phyloP scores from a whole-genome alignment of 768 basidiomycete genomes.

The Thelephora aurantiotincta region DNA sequence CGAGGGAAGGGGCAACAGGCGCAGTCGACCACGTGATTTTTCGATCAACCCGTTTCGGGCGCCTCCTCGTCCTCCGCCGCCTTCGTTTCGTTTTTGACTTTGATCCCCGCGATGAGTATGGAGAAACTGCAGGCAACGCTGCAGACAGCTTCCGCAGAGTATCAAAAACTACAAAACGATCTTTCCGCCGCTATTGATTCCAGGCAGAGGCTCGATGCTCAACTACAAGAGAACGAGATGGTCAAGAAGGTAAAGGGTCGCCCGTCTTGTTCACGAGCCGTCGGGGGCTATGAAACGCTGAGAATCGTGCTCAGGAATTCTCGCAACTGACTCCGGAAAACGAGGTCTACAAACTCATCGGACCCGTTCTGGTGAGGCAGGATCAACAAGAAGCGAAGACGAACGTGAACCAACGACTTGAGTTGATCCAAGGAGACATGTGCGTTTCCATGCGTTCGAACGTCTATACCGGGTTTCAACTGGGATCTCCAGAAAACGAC shows the following conservation, averaged over 20 bases:
- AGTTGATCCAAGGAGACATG: conserved; percentile 85
- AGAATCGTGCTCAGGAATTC: conserved; percentile 59
- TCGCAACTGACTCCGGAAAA: conserved; percentile 57
- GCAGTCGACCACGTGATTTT: neutral
- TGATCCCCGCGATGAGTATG: neutral
- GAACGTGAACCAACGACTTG: conserved; percentile 82
- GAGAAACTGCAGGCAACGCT: conserved; percentile 33
- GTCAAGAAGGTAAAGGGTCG: conserved; percentile 64
- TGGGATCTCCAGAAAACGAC: conserved; percentile 41
- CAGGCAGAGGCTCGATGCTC: conserved; percentile 78
- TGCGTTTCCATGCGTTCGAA: conserved; percentile 22
- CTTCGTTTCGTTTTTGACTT: too few species aligned
- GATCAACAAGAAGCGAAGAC: conserved; percentile 75
- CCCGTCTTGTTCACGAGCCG: too few species aligned
- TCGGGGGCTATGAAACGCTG: too few species aligned
- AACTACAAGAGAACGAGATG: conserved; percentile 80
- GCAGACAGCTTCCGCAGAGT: conserved; percentile 59
- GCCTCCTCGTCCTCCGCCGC: neutral
- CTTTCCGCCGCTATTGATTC: conserved; percentile 62
- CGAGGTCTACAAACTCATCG: conserved; percentile 80
- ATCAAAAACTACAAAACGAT: conserved; percentile 70
- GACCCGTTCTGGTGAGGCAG: conserved; percentile 82
- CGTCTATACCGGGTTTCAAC: neutral
- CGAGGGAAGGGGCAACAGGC: too few species aligned
- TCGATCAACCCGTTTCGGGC: neutral